Evolutionary conservation across 306 rosid genomes (phyloP).

Genomic region (Nissolia schottii): DNA sequence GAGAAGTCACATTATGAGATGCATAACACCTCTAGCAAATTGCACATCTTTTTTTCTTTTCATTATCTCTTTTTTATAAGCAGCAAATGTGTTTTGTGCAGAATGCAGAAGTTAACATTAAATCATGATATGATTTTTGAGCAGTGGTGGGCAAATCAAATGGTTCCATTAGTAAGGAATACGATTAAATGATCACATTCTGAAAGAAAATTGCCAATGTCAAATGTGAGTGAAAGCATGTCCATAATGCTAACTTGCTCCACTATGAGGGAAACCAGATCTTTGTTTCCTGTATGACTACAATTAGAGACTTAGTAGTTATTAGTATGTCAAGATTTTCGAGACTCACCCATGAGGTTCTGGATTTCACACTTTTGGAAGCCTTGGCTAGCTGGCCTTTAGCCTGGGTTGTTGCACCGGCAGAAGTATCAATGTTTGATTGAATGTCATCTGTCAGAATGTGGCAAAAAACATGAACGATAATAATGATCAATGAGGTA

Average conservation of each 20-base stretch:
- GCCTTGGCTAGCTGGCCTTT: constrained; percentile 59
- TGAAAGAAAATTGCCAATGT: constrained; percentile 11
- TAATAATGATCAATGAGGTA: background rate
- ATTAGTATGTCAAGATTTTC: background rate
- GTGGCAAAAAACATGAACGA: background rate
- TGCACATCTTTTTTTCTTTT: background rate
- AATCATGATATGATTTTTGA: background rate
- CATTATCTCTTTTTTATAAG: background rate
- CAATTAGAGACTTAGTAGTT: background rate
- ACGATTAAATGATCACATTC: background rate
- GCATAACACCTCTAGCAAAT: background rate
- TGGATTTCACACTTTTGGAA: constrained; percentile 59
- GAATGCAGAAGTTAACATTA: background rate
- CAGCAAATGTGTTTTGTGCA: constrained; percentile 4
- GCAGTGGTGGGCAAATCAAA: background rate
- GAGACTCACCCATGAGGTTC: constrained; percentile 54
- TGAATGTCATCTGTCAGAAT: constrained; percentile 61
- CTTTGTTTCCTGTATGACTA: background rate
- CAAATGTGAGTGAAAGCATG: background rate
- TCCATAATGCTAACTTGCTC: background rate
- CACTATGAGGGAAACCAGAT: constrained; percentile 5
- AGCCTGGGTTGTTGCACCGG: constrained; percentile 53
- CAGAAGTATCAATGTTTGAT: constrained; percentile 56
- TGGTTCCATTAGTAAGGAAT: background rate
- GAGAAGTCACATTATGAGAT: background rate